Conservation (phyloP, 208 protist genomes). For the Crithidia bombi region DNA sequence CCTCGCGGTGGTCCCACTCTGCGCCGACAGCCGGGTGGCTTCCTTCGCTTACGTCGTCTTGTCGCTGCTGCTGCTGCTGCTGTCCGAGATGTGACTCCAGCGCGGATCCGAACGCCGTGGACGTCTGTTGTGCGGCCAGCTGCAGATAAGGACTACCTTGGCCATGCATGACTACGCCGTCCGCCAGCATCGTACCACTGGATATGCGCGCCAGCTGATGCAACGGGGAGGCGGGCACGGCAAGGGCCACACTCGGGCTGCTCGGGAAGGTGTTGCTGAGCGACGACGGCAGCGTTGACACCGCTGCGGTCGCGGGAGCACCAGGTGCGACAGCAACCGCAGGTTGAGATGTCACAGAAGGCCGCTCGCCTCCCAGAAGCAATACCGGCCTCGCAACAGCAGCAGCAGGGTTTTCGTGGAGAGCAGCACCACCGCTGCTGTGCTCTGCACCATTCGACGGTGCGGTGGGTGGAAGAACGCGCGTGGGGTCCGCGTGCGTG, state of each 20-base stretch:
- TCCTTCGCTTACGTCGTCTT: no score
- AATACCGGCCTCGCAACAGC: constrained; percentile 10
- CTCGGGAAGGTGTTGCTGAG: constrained; percentile 28
- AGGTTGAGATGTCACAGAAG: background rate
- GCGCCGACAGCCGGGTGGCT: background rate
- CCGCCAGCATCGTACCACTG: constrained; percentile 17
- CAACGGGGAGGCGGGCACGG: constrained; percentile 28
- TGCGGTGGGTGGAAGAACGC: background rate
- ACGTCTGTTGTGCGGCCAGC: background rate
- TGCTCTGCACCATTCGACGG: background rate
- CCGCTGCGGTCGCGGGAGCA: background rate
- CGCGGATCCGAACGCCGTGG: background rate
- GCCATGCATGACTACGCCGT: background rate
- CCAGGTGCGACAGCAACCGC: background rate
- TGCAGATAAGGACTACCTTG: background rate
- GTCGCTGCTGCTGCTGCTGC: background rate
- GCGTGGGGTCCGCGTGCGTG: background rate
- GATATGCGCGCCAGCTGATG: constrained; percentile 30
- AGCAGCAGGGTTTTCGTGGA: background rate
- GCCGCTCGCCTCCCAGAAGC: constrained; percentile 18
- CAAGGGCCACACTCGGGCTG: constrained; percentile 10
- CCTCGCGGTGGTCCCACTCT: background rate
- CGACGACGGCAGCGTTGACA: constrained; percentile 28
- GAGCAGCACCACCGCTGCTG: background rate
- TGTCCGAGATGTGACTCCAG: background rate